Percentiles rank a stretch among this genome's conserved stretches.
phyloP scores from a whole-genome alignment of 495 filamentous ascomycete species.

The Penicillium subrubescens region DNA sequence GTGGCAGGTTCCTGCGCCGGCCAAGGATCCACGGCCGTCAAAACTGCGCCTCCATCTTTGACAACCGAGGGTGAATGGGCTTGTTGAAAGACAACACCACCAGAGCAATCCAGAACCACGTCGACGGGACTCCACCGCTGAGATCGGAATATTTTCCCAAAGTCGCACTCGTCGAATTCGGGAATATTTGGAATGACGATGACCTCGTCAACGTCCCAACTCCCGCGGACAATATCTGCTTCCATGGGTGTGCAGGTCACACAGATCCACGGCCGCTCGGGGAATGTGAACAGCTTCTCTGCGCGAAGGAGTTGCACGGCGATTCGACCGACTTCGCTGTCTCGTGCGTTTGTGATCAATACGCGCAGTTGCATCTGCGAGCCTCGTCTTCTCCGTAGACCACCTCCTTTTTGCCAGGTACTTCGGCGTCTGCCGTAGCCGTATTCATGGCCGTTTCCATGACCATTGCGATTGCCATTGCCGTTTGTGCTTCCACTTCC shows the following conservation, averaged over 20 bases:
- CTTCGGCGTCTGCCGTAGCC: not conserved
- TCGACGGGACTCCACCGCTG: conserved; percentile 40
- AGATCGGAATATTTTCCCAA: conserved; percentile 34
- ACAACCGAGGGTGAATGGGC: conserved; percentile 38
- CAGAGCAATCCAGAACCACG: conserved; percentile 44
- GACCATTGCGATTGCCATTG: conserved; percentile 4
- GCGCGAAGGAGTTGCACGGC: conserved; percentile 41
- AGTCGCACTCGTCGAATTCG: conserved; percentile 28
- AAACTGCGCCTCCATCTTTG: conserved; percentile 36
- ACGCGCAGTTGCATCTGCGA: conserved; percentile 27
- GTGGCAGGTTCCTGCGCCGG: conserved; percentile 22
- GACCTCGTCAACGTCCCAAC: conserved; percentile 37
- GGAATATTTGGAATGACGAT: conserved; percentile 32
- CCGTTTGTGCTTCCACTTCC: conserved; percentile 6
- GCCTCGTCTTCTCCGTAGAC: not conserved
- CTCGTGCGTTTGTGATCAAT: conserved; percentile 41
- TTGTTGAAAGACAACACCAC: conserved; percentile 34
- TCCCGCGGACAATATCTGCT: conserved; percentile 24
- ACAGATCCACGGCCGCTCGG: conserved; percentile 42
- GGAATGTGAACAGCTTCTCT: conserved; percentile 32
- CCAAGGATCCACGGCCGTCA: conserved; percentile 40
- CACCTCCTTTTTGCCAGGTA: not conserved
- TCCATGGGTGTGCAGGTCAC: conserved; percentile 39
- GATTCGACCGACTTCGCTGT: conserved; percentile 42
- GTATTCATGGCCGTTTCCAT: not conserved